Evolutionary conservation across 2,329 filamentous ascomycete genomes (phyloP).

Genomic region (Cladosporium velox): DNA sequence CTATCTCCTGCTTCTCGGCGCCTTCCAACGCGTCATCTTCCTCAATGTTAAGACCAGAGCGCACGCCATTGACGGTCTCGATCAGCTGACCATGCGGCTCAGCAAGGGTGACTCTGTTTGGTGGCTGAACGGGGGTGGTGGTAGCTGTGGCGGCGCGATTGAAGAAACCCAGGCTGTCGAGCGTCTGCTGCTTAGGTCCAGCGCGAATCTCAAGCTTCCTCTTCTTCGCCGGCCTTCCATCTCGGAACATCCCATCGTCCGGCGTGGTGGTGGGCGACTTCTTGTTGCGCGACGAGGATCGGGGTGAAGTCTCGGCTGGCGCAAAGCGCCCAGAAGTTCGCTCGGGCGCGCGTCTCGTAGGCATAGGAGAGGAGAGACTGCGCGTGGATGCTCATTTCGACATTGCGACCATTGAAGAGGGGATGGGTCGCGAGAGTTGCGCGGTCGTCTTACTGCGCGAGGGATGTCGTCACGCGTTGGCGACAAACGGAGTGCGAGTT

Average conservation of each 20-base stretch:
- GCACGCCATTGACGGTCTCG: slow-evolving; percentile 47
- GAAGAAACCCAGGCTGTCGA: slow-evolving; percentile 28
- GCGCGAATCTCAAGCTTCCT: slow-evolving; percentile 32
- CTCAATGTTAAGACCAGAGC: slow-evolving; percentile 37
- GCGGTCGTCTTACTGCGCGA: not conserved
- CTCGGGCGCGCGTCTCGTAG: slow-evolving; percentile 6
- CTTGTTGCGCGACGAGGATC: not conserved
- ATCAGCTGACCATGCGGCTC: slow-evolving; percentile 46
- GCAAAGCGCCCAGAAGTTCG: not conserved
- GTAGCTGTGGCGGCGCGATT: slow-evolving; percentile 22
- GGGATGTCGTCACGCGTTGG: slow-evolving; percentile 4
- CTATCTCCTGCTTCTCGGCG: slow-evolving; percentile 4
- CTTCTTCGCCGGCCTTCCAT: slow-evolving; percentile 32
- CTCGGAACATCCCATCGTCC: slow-evolving; percentile 24
- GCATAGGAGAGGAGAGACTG: slow-evolving; percentile 1
- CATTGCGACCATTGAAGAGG: not conserved
- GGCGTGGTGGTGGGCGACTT: not conserved
- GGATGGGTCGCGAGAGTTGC: not conserved
- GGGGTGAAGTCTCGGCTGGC: slow-evolving; percentile 5
- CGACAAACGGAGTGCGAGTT: slow-evolving; percentile 2
- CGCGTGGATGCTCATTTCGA: slow-evolving; percentile 12
- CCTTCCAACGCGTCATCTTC: slow-evolving; percentile 35
- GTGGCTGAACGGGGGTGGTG: slow-evolving; percentile 36
- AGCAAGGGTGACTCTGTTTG: slow-evolving; percentile 46
- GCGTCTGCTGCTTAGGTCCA: slow-evolving; percentile 27